Evolutionary conservation across 805 yeast genomes (phyloP).

Genomic region (Nematodospora valgi): DNA sequence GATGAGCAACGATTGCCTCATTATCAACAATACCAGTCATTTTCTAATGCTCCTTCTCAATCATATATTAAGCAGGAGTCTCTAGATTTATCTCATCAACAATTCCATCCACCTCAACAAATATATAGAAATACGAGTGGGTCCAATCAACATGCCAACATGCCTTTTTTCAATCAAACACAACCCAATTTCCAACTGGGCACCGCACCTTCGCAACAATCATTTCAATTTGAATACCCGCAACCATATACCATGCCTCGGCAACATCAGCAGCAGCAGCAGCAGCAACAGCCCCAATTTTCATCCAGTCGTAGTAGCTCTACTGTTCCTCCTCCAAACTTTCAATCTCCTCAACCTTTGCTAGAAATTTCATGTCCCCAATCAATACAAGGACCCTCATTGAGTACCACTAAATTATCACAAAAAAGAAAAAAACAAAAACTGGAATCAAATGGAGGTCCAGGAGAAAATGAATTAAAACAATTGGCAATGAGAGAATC

Average conservation of each 20-base stretch:
- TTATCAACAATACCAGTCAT: constrained; percentile 6
- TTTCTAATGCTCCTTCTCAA: neutral
- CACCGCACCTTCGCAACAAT: neutral
- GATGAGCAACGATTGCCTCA: constrained; percentile 1
- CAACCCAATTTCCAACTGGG: neutral
- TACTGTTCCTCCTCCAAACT: too few species aligned
- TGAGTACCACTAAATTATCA: neutral
- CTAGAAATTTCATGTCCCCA: constrained; percentile 1
- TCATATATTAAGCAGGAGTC: constrained; percentile 4
- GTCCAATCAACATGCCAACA: neutral
- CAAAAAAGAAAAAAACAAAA: constrained; percentile 24
- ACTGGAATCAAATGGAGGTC: constrained; percentile 10
- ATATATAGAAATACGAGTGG: too few species aligned
- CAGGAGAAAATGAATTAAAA: constrained; percentile 35
- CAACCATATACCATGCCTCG: too few species aligned
- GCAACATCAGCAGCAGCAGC: constrained; percentile 4
- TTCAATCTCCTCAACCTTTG: constrained; percentile 5
- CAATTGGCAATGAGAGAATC: constrained; percentile 32
- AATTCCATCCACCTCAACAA: constrained; percentile 4
- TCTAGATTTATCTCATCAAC: constrained; percentile 3
- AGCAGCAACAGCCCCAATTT: too few species aligned
- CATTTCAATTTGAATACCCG: constrained; percentile 5
- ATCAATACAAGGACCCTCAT: neutral
- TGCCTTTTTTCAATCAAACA: neutral
- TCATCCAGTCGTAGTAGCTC: too few species aligned